Percentiles rank a stretch among this genome's conserved stretches.
Conservation (phyloP, 2,329 filamentous ascomycete species). For the Fusarium avenaceum region DNA sequence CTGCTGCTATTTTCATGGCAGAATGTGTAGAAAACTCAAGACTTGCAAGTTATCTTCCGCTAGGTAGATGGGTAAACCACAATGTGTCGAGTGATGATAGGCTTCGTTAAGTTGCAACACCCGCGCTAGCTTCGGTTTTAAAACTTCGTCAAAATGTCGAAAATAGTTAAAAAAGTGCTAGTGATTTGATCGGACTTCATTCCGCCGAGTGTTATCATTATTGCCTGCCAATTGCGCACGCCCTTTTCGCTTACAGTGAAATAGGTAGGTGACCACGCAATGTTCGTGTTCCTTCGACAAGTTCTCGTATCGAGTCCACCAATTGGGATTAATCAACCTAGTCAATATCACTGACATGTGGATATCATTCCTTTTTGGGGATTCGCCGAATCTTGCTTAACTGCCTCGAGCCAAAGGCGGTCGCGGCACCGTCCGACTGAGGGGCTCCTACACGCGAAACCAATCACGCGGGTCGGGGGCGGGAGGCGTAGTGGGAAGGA, state of each 20-base stretch:
- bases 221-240: background rate
- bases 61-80: too few species aligned
- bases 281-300: background rate
- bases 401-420: too few species aligned
- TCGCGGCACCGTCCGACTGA: background rate
- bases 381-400: too few species aligned
- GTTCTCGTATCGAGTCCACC: background rate
- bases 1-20: too few species aligned
- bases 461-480: accelerated
- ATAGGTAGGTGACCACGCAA: background rate
- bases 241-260: background rate
- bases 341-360: too few species aligned
- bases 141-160: background rate
- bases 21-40: too few species aligned
- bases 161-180: background rate
- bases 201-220: background rate
- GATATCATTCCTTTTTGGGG: too few species aligned
- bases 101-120: too few species aligned
- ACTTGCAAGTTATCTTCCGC: too few species aligned
- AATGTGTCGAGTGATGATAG: too few species aligned
- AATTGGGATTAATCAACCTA: too few species aligned
- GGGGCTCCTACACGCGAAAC: background rate
- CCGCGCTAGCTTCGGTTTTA: too few species aligned
- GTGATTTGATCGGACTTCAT: background rate
- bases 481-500: constrained; percentile 1